Evolutionary conservation across 2,329 filamentous ascomycete species (phyloP).

Genomic region (Parastagonospora nodorum): DNA sequence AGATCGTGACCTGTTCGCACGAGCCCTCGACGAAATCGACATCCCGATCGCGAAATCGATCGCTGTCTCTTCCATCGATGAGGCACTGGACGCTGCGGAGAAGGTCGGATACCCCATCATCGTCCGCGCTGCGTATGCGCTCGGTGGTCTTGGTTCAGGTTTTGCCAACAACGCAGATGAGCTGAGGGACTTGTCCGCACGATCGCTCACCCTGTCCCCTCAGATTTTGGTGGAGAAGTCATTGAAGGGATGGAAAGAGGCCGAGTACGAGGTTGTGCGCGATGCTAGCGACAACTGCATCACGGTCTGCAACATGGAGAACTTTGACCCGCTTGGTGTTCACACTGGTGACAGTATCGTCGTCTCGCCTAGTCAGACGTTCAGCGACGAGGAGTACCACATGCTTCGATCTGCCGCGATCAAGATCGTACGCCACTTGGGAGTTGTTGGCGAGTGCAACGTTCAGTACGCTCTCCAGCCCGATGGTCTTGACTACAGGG

Average conservation of each 20-base stretch:
- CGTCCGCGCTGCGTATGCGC: constrained; percentile 92
- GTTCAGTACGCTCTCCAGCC: constrained; percentile 97
- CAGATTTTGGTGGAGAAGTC: constrained; percentile 99
- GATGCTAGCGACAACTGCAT: constrained; percentile 99
- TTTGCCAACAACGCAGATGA: constrained; percentile 95
- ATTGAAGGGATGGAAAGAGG: constrained; percentile 98
- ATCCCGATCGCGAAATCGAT: constrained; percentile 97
- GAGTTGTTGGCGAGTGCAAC: constrained; percentile 98
- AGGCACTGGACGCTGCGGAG: constrained; percentile 85
- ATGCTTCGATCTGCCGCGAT: constrained; percentile 98
- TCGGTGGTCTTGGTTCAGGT: constrained; percentile 93
- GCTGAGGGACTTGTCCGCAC: constrained; percentile 88
- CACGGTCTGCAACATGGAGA: constrained; percentile 98
- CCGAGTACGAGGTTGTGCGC: constrained; percentile 97
- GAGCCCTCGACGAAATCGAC: constrained; percentile 94
- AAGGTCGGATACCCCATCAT: constrained; percentile 96
- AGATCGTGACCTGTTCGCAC: constrained; percentile 93
- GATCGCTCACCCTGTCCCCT: constrained; percentile 89
- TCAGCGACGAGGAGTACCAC: constrained; percentile 98
- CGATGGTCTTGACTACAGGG: constrained; percentile 95
- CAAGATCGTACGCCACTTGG: constrained; percentile 96
- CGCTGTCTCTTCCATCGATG: constrained; percentile 87
- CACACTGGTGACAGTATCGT: constrained; percentile 99
- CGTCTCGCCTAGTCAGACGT: constrained; percentile 92
- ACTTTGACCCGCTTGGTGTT: constrained; percentile 96